A percentile compares a stretch with the other conserved stretches of the same genome.
phyloP scores from a whole-genome alignment of 257 asterid genomes.

The Solanum virginianum region DNA sequence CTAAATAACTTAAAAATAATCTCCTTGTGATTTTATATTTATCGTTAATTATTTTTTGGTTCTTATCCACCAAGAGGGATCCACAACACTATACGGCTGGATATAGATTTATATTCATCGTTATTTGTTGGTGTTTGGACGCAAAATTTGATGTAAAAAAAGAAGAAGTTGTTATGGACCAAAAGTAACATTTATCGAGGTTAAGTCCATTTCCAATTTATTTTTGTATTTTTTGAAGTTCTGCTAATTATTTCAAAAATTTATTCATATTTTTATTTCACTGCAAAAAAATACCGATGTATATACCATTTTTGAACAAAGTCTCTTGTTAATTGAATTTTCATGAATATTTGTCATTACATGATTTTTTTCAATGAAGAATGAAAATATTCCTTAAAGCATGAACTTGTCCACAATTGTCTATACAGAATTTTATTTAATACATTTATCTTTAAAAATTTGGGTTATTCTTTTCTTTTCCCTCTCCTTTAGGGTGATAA shows the following conservation, averaged over 20 bases:
- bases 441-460: neutral
- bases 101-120: neutral
- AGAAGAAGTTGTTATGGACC: neutral
- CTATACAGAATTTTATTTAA: neutral
- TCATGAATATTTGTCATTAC: neutral
- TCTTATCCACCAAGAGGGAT: neutral
- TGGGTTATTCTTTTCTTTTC: neutral
- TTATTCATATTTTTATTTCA: neutral
- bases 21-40: neutral
- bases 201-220: neutral
- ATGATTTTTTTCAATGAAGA: neutral
- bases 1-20: neutral
- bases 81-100: neutral
- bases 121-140: neutral
- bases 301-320: neutral
- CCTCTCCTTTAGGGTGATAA: neutral
- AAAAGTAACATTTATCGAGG: neutral
- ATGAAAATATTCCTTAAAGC: neutral
- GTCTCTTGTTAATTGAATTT: neutral
- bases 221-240: neutral
- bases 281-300: neutral
- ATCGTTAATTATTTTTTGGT: neutral
- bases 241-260: neutral
- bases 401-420: neutral
- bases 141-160: neutral